Conservation (phyloP, 1,284 basidiomycete species). For the Amylostereum areolatum region DNA sequence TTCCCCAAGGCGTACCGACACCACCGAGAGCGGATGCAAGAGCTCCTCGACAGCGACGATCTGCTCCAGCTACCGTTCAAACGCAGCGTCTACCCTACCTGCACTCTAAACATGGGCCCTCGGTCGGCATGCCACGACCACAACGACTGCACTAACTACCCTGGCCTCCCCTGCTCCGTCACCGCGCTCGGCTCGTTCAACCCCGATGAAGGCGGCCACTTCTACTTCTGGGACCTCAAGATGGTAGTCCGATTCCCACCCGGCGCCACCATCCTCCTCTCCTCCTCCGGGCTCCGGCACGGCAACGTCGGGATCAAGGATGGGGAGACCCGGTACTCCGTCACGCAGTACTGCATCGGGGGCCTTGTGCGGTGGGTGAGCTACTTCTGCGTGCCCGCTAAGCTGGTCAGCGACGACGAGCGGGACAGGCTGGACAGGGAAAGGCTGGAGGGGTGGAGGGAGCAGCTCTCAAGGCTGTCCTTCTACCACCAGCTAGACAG, state of each 20-base stretch:
- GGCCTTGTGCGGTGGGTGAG: conserved; percentile 20
- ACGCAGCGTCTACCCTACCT: conserved; percentile 12
- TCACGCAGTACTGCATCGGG: conserved; percentile 20
- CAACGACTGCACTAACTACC: conserved; percentile 15
- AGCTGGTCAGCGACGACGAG: not conserved
- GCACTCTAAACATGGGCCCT: conserved; percentile 17
- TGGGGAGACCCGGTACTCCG: conserved; percentile 14
- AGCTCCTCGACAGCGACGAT: not conserved
- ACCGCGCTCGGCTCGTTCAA: conserved; percentile 19
- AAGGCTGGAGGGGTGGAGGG: not conserved
- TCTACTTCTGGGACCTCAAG: conserved; percentile 19
- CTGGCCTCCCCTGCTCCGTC: conserved; percentile 18
- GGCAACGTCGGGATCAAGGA: conserved; percentile 17
- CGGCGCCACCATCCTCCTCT: conserved; percentile 18
- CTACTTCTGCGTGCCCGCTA: conserved; percentile 9
- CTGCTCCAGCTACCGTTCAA: not conserved
- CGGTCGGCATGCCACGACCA: conserved; percentile 6
- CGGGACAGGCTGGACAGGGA: not conserved
- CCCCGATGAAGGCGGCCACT: conserved; percentile 17
- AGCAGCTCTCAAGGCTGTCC: not conserved
- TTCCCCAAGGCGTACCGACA: not conserved
- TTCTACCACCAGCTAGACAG: not conserved
- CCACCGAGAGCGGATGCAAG: not conserved
- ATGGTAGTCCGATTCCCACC: conserved; percentile 20
- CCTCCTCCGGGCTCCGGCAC: conserved; percentile 21